phyloP scores from a whole-genome alignment of 2,329 filamentous ascomycete genomes.

The Apiospora sp. region DNA sequence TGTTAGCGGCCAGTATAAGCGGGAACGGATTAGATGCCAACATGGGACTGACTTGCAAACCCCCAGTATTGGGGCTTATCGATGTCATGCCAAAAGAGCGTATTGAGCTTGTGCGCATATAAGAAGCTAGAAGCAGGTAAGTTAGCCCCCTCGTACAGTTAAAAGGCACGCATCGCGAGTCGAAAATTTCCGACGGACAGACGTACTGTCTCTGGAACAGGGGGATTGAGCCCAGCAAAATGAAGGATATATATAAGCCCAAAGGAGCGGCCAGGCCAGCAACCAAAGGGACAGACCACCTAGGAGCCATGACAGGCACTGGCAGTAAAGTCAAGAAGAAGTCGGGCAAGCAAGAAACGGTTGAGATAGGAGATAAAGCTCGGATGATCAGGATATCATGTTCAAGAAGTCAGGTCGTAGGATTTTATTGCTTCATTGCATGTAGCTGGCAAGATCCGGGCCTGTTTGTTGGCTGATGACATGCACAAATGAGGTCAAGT shows the following conservation, averaged over 20 bases:
- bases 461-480: constrained; percentile 16
- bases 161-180: neutral
- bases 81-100: constrained; percentile 74
- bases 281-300: constrained; percentile 48
- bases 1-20: constrained; percentile 29
- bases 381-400: neutral
- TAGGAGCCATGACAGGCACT: constrained; percentile 43
- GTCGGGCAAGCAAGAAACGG: neutral
- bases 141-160: constrained; percentile 16
- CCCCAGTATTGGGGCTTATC: constrained; percentile 83
- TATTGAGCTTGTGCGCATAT: constrained; percentile 84
- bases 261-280: constrained; percentile 66
- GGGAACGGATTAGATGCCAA: neutral
- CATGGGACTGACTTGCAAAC: constrained; percentile 73
- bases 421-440: constrained; percentile 8
- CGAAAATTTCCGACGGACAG: constrained; percentile 21
- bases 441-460: neutral
- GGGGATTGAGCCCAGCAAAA: constrained; percentile 72
- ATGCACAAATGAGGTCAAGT: constrained; percentile 13
- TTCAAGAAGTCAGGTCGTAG: neutral
- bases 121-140: constrained; percentile 66
- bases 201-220: constrained; percentile 82
- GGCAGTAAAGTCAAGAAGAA: neutral
- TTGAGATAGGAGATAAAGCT: neutral
- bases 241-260: constrained; percentile 70